These are phyloP conservation scores for Sphenostylis stenocarpa DNA, from an alignment of 306 rosid genomes.

Conservation along the genomic window DNA sequence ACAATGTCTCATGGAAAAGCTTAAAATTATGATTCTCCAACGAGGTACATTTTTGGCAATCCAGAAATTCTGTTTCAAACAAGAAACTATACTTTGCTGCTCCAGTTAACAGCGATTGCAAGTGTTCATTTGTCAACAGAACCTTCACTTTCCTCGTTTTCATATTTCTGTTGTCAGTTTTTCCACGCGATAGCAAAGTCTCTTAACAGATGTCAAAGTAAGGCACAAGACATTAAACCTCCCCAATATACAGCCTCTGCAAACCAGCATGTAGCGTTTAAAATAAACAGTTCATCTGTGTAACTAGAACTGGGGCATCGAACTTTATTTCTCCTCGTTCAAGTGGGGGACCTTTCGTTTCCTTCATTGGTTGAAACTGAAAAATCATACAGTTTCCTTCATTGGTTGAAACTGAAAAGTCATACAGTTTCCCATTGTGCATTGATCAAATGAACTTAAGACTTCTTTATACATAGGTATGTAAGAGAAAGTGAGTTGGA, in stretches of 20 bases:
- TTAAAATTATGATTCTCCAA: not conserved
- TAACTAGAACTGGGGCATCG: not conserved
- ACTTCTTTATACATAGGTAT: not conserved
- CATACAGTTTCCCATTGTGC: slow-evolving; percentile 52
- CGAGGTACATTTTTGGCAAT: slow-evolving; percentile 34
- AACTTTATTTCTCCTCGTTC: slow-evolving; percentile 31
- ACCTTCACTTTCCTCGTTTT: slow-evolving; percentile 41
- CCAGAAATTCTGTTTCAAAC: slow-evolving; percentile 1
- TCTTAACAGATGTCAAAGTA: slow-evolving; percentile 16
- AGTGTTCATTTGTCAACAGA: slow-evolving; percentile 45
- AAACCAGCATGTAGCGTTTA: not conserved
- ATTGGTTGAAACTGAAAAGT: slow-evolving; percentile 6
- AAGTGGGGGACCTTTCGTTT: slow-evolving; percentile 25
- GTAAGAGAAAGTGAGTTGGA: not conserved
- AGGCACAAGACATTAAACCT: slow-evolving; percentile 37
- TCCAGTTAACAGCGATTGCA: slow-evolving; percentile 37
- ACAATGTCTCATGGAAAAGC: slow-evolving; percentile 6
- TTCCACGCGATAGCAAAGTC: slow-evolving; percentile 16
- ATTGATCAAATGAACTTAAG: slow-evolving; percentile 4
- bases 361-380: too few relatives aligned
- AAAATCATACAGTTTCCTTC: too few relatives aligned
- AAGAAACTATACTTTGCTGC: slow-evolving; percentile 10
- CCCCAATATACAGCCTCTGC: slow-evolving; percentile 30
- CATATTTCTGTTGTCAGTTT: slow-evolving; percentile 7
- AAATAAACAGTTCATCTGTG: slow-evolving; percentile 11